Conservation (phyloP, 805 yeast genomes). For the Pichia manshurica region DNA sequence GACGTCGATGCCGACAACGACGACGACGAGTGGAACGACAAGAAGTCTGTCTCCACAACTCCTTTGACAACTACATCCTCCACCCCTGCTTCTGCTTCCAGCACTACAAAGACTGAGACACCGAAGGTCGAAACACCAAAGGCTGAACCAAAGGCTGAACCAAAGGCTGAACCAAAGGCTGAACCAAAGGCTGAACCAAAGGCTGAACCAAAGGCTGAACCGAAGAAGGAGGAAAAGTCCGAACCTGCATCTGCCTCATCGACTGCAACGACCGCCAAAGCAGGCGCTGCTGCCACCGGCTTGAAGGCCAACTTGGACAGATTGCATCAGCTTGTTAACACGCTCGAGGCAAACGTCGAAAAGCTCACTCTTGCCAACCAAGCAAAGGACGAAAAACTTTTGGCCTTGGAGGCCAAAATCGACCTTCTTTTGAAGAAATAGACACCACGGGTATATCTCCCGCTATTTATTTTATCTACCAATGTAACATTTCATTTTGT, state of each 20-base stretch:
- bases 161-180: constrained; percentile 1
- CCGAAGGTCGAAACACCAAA: constrained; percentile 5
- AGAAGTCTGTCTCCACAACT: constrained; percentile 1
- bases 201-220: constrained; percentile 1
- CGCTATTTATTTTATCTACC: too few relatives aligned
- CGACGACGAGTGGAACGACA: constrained; percentile 28
- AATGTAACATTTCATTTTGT: not conserved
- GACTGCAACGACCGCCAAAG: constrained; percentile 17
- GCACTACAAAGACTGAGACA: not conserved
- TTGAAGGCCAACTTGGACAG: constrained; percentile 68
- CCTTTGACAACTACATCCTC: not conserved
- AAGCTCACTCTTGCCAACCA: constrained; percentile 46
- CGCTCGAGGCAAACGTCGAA: constrained; percentile 51
- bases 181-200: constrained; percentile 10
- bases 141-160: constrained; percentile 7
- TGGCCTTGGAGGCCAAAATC: constrained; percentile 54
- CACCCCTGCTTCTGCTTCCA: not conserved
- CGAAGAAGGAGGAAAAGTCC: too few relatives aligned
- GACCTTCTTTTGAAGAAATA: constrained; percentile 45
- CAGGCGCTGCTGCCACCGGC: constrained; percentile 48
- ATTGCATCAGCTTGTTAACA: constrained; percentile 50
- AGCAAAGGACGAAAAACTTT: constrained; percentile 62
- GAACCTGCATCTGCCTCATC: constrained; percentile 12
- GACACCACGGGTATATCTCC: not conserved
- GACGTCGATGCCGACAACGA: constrained; percentile 23